Evolutionary conservation across 208 protist genomes (phyloP), one percentile per base, ranked within the genome.

Genomic region (Trypanosoma lewisi): DNA sequence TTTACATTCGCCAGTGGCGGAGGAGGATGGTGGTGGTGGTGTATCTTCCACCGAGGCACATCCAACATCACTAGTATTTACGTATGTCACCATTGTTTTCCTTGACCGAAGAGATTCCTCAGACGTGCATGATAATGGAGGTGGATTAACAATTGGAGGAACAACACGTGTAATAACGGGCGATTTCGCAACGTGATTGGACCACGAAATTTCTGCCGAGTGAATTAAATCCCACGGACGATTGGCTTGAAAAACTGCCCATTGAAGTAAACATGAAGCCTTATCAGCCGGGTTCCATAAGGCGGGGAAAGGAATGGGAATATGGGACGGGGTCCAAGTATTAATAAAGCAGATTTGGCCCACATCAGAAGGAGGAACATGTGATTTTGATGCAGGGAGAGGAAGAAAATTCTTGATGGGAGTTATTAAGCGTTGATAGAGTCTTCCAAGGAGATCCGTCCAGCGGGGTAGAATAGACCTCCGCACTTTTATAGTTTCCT

Each of bases 391-490:
- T 78, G 75, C 60, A 75, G 75, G 73, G 8, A 72, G 49, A 1
- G 85, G 85, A 27, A 89, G 74, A 30, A 83, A 51, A 2, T 51
- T 62, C 57, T 81, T 75, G 39, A 92, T 51, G 6, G 85, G 85
- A n/a, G 61, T 74, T 34, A 92, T 71, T n/a, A 89, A 55, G 44
- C 67, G 69, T 44, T 75, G 64, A 67, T 92, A 86, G 25, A 74
- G 67, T 2, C 33, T 45, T 50, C 55, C 63, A 79, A 86, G 85
- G 33, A 87, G 69, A 23, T 23, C 36, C 3, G 56, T 34, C 84
- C 84, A 91, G 30, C 68, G 66, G 16, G 25, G 27, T 7, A 71
- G 70, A 52, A 68, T 53, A 34, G 55, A 14, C 30, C 49, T 56
- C 30, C 50, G 42, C 16, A 58, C 36, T 36, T 51, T 56, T 14